Evolutionary conservation across 805 yeast species (phyloP), one percentile per base, ranked within the genome.

Genomic region (Kluyveromyces nonfermentans): DNA sequence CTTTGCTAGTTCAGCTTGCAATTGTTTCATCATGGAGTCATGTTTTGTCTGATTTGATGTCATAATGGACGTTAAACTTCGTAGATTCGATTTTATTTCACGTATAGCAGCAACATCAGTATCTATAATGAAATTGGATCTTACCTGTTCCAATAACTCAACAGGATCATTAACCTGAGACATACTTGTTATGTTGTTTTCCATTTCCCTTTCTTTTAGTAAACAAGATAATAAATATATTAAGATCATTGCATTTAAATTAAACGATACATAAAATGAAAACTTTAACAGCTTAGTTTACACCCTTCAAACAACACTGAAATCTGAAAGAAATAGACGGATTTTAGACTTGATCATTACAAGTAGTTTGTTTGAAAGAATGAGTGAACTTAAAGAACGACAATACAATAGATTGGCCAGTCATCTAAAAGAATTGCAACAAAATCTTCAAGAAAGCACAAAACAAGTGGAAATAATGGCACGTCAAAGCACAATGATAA

Each of bases 391-490:
- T 9, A 62, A 60, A 37, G 51, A 57, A 25, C 54, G 63, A 25
- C 65, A 59, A 30, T 62, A 62, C 46, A 54, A 53, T n/a, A 57
- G 56, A 30, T 49, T 62, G 31, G 53, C 64, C 1, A 52, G 54
- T 31, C 65, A 62, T 32, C 37, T 61, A 40, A 47, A 49, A 22
- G 39, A 42, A n/a, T 43, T 62, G 10, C 61, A 56, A 21, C 37
- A 51, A 16, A 60, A 62, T 38, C 41, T 62, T 21, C 44, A 49
- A 15, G 50, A 48, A 20, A 59, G 65, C 2, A 49, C 53, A n/a
- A 44, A 43, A 15, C 62, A 60, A 30, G 40, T 62, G 40, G 53
- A 55, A 17, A 43, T 49, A 8, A 53, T 61, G 63, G 56, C 64
- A 8, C 46, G 43, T n/a, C 63, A 60, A 33, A 57, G 64, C 41